Conservation (phyloP, 2,329 filamentous ascomycete genomes). For the Scopulariopsis brevicaulis region DNA sequence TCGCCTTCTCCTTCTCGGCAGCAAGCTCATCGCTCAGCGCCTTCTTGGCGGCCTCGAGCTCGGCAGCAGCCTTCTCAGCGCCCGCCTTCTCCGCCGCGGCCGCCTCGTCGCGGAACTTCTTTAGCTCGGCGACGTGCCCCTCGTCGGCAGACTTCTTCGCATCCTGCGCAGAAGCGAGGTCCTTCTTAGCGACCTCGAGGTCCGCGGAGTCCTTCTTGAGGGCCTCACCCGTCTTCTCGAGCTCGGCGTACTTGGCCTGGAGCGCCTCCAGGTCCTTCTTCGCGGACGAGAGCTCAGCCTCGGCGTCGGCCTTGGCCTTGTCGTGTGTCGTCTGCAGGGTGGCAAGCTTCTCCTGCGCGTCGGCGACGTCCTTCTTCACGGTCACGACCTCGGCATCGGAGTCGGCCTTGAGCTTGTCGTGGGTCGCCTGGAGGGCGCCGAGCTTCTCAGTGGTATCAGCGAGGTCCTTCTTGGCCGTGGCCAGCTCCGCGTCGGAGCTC, state of each 20-base stretch:
- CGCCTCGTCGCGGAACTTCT: conserved; percentile 1
- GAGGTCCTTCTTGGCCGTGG: conserved; percentile 13
- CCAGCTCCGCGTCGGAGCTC: conserved; percentile 19
- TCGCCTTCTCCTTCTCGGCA: conserved; percentile 1
- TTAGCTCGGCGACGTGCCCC: conserved; percentile 9
- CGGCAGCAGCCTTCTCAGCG: conserved; percentile 3
- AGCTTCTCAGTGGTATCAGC: conserved; percentile 9
- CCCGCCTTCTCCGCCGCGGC: not conserved
- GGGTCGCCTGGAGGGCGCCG: conserved; percentile 9
- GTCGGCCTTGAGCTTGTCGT: conserved; percentile 13
- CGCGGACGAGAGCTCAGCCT: conserved; percentile 1
- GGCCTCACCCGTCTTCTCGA: conserved; percentile 3
- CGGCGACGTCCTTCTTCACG: conserved; percentile 16
- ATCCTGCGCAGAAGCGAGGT: conserved; percentile 7
- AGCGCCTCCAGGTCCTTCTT: conserved; percentile 7
- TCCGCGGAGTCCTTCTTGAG: conserved; percentile 14
- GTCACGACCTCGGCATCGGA: conserved; percentile 16
- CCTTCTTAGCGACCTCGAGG: conserved; percentile 18
- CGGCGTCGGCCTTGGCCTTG: conserved; percentile 2
- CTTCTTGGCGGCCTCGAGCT: conserved; percentile 14
- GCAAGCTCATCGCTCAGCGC: conserved; percentile 12
- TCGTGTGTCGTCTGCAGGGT: conserved; percentile 6
- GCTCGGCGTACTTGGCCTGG: conserved; percentile 4
- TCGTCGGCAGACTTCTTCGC: conserved; percentile 13
- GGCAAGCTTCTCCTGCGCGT: conserved; percentile 15